Conservation (phyloP, 2,329 filamentous ascomycete species). For the Sordariomycetes sp. region DNA sequence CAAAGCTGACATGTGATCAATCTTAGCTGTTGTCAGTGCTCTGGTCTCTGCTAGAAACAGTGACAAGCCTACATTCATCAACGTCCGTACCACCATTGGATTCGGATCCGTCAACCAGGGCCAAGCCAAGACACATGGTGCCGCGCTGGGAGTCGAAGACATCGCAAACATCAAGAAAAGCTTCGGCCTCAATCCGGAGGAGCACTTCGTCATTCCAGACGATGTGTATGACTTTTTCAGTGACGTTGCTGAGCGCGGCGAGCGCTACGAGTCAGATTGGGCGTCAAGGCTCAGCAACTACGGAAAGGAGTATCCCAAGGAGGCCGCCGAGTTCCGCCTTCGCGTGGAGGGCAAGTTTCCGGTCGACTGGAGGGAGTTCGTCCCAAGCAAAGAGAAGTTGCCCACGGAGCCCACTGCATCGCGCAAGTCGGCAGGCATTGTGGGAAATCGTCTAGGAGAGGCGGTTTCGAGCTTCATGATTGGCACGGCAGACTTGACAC, state of each 20-base stretch:
- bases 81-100: conserved; percentile 47
- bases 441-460: conserved; percentile 41
- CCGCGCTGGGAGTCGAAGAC: conserved; percentile 43
- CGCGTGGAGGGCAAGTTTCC: conserved; percentile 36
- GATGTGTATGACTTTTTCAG: conserved; percentile 41
- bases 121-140: conserved; percentile 46
- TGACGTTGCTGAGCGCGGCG: conserved; percentile 31
- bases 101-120: conserved; percentile 37
- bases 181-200: conserved; percentile 22
- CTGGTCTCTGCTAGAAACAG: conserved; percentile 32
- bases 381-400: conserved; percentile 33
- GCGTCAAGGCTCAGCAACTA: conserved; percentile 31
- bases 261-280: conserved; percentile 37
- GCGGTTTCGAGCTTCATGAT: conserved; percentile 39
- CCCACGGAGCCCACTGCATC: conserved; percentile 37
- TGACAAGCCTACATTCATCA: conserved; percentile 48
- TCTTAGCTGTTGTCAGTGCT: conserved; percentile 30
- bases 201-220: conserved; percentile 26
- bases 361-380: conserved; percentile 35
- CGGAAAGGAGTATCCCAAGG: conserved; percentile 33
- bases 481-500: conserved; percentile 42
- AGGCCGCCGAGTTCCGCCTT: conserved; percentile 36
- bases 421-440: conserved; percentile 36
- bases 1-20: too few species aligned
- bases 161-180: conserved; percentile 29